Evolutionary conservation across 495 filamentous ascomycete genomes (phyloP).

Genomic region (Schizothecium vesticola): DNA sequence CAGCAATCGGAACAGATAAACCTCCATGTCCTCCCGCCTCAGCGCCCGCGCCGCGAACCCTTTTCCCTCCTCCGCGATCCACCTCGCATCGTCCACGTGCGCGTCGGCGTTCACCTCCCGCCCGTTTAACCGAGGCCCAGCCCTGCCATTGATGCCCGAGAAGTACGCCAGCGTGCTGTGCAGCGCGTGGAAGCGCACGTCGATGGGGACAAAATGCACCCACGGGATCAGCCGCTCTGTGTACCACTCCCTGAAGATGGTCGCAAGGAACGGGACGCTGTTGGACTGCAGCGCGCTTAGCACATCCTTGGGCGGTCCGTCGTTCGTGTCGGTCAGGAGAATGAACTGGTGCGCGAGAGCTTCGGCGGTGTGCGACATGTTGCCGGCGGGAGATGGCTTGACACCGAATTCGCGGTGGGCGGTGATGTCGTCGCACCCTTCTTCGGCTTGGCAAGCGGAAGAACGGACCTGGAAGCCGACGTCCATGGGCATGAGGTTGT

Average conservation of each 20-base stretch:
- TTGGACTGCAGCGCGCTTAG: slow-evolving; percentile 59
- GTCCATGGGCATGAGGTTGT: slow-evolving; percentile 35
- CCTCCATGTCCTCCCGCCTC: slow-evolving; percentile 74
- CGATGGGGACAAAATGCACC: slow-evolving; percentile 74
- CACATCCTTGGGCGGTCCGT: slow-evolving; percentile 60
- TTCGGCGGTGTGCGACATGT: neutral
- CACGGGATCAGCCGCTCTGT: slow-evolving; percentile 64
- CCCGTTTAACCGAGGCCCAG: slow-evolving; percentile 39
- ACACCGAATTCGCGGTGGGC: slow-evolving; percentile 49
- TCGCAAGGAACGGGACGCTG: slow-evolving; percentile 58
- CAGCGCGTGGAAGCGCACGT: slow-evolving; percentile 60
- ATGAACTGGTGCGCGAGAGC: slow-evolving; percentile 45
- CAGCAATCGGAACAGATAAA: slow-evolving; percentile 73
- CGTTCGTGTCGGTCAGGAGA: slow-evolving; percentile 63
- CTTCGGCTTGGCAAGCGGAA: slow-evolving; percentile 11
- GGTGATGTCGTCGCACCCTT: slow-evolving; percentile 43
- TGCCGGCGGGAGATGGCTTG: slow-evolving; percentile 32
- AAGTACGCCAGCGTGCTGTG: slow-evolving; percentile 65
- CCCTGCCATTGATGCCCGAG: slow-evolving; percentile 27
- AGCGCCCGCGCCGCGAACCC: slow-evolving; percentile 61
- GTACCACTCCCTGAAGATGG: slow-evolving; percentile 71
- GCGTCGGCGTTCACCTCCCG: slow-evolving; percentile 37
- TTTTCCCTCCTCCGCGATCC: slow-evolving; percentile 62
- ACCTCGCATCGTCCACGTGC: slow-evolving; percentile 36
- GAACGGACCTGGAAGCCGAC: slow-evolving; percentile 46